Percentiles rank a stretch among this genome's conserved stretches.
Evolutionary conservation across 495 filamentous ascomycete species (phyloP).

Genomic region (Penicillium macrosclerotiorum): DNA sequence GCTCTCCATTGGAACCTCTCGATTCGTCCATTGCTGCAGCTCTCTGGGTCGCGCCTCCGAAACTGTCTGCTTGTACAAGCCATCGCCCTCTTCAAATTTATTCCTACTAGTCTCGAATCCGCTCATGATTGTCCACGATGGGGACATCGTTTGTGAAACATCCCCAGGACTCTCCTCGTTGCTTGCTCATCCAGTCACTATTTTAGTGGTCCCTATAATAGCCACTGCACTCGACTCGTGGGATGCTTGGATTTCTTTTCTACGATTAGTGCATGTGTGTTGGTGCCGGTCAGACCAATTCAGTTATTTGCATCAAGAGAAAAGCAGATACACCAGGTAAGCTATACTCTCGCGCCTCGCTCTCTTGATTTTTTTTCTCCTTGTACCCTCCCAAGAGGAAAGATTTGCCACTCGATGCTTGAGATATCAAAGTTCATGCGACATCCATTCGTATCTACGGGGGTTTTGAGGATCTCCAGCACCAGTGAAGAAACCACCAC

Average conservation of each 20-base stretch:
- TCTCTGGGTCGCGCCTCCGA: slow-evolving; percentile 21
- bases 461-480: background rate
- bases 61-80: slow-evolving; percentile 8
- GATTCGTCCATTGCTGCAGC: slow-evolving; percentile 18
- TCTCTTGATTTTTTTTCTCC: slow-evolving; percentile 5
- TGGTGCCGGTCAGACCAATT: slow-evolving; percentile 21
- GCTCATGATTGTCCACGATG: slow-evolving; percentile 1
- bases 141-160: slow-evolving; percentile 15
- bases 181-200: background rate
- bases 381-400: too few relatives aligned
- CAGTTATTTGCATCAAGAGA: slow-evolving; percentile 14
- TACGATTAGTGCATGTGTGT: slow-evolving; percentile 8
- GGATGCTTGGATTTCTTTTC: slow-evolving; percentile 1
- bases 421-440: background rate
- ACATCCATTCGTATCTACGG: background rate
- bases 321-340: slow-evolving; percentile 10
- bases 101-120: slow-evolving; percentile 11
- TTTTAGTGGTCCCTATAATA: slow-evolving; percentile 13
- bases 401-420: background rate
- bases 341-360: background rate
- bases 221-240: background rate
- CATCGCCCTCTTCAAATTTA: slow-evolving; percentile 6
- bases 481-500: background rate
- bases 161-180: background rate
- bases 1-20: slow-evolving; percentile 4